Evolutionary conservation across 805 yeast genomes (phyloP).

Genomic region (Wilhelminamyces savonicus): DNA sequence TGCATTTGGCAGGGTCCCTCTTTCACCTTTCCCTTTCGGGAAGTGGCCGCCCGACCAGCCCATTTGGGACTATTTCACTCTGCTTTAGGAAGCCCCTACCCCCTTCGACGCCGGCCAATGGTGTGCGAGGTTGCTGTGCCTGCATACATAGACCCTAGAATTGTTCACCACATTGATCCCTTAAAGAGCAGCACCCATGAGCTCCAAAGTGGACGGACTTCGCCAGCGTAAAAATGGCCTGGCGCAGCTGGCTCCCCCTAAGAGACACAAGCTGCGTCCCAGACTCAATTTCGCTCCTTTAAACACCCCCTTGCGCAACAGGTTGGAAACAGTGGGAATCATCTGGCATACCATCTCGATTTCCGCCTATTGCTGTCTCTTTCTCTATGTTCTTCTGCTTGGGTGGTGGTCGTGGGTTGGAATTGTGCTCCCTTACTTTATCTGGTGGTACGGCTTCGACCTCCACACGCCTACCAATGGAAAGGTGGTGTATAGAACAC

Average conservation of each 20-base stretch:
- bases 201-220: no score
- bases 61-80: no score
- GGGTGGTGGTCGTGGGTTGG: conserved; percentile 68
- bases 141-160: no score
- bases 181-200: no score
- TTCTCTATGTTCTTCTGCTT: conserved; percentile 40
- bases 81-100: no score
- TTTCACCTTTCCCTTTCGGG: no score
- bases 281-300: conserved; percentile 45
- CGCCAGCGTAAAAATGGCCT: neutral
- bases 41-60: no score
- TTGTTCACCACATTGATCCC: no score
- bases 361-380: conserved; percentile 49
- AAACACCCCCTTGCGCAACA: conserved; percentile 46
- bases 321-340: conserved; percentile 63
- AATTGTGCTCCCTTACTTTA: conserved; percentile 53
- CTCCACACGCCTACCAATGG: conserved; percentile 75
- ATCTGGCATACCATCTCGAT: conserved; percentile 71
- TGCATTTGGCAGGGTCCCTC: no score
- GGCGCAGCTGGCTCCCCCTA: neutral
- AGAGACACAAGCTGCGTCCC: conserved; percentile 1
- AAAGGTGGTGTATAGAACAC: conserved; percentile 49
- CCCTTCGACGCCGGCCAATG: no score
- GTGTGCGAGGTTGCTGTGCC: no score
- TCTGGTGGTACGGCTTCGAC: conserved; percentile 48